Conservation (phyloP, 257 asterid species). For the Scutellaria baicalensis region DNA sequence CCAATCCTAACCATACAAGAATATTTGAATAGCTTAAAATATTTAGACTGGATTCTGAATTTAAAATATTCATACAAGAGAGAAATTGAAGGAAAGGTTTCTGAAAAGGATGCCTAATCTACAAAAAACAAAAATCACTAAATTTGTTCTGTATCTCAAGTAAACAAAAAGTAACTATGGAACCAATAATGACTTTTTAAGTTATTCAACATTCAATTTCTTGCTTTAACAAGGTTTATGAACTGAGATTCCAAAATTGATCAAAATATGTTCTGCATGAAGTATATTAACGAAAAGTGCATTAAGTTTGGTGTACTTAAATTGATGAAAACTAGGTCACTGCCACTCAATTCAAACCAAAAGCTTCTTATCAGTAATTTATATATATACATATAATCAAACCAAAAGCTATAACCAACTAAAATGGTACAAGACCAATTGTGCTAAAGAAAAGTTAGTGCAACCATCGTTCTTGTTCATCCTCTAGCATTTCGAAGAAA, state of each 20-base stretch:
- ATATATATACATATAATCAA: not conserved
- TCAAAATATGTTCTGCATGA: too few species aligned
- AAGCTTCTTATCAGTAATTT: not conserved
- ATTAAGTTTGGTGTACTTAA: not conserved
- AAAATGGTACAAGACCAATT: not conserved
- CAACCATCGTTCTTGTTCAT: not conserved
- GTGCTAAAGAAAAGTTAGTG: not conserved
- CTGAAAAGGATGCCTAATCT: not conserved
- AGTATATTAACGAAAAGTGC: not conserved
- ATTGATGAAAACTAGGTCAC: not conserved
- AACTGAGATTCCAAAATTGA: not conserved
- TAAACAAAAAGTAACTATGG: not conserved
- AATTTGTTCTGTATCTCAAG: not conserved
- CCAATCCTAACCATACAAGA: not conserved
- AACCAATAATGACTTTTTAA: not conserved
- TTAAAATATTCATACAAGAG: not conserved
- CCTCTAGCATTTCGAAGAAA: not conserved
- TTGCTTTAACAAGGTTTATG: not conserved
- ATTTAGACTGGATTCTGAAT: not conserved
- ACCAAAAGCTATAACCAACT: not conserved
- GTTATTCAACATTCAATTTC: not conserved
- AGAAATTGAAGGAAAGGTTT: not conserved
- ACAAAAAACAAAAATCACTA: not conserved
- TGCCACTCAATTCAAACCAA: not conserved
- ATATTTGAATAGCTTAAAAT: not conserved